A percentile compares a stretch with the other conserved stretches of the same genome.
Evolutionary conservation across 805 yeast genomes (phyloP).

Genomic region (Sugiyamaella americana): DNA sequence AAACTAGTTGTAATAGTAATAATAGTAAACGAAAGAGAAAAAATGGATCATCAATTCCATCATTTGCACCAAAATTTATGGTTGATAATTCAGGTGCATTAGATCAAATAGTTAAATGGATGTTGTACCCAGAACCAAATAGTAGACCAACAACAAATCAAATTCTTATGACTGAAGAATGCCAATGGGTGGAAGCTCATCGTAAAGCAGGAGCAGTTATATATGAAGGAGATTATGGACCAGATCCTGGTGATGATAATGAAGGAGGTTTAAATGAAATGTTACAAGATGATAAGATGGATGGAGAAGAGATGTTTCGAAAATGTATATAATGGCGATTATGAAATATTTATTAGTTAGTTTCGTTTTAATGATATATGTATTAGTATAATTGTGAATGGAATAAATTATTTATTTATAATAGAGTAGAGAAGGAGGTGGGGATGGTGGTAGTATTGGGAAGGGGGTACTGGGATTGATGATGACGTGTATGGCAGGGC

Average conservation of each 20-base stretch:
- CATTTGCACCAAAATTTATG: slow-evolving; percentile 84
- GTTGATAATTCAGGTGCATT: slow-evolving; percentile 63
- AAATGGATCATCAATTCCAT: slow-evolving; percentile 36
- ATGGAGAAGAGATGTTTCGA: neutral
- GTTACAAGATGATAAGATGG: slow-evolving; percentile 3
- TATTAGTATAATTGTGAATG: too few relatives aligned
- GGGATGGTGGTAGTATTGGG: too few relatives aligned
- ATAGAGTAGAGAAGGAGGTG: too few relatives aligned
- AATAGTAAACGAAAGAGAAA: neutral
- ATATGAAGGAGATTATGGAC: slow-evolving; percentile 94
- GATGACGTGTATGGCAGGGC: too few relatives aligned
- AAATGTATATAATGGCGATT: neutral
- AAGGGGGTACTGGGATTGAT: too few relatives aligned
- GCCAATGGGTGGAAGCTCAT: slow-evolving; percentile 67
- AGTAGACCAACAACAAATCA: slow-evolving; percentile 75
- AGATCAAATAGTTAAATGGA: slow-evolving; percentile 76
- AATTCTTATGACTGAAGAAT: slow-evolving; percentile 65
- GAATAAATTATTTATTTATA: too few relatives aligned
- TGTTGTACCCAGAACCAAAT: slow-evolving; percentile 80
- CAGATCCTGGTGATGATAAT: slow-evolving; percentile 45
- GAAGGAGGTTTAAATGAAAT: slow-evolving; percentile 20
- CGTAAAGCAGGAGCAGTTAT: slow-evolving; percentile 90
- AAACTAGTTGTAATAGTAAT: neutral
- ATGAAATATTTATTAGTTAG: too few relatives aligned
- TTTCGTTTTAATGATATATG: too few relatives aligned